Evolutionary conservation across 140 eudicot genomes (phyloP), one percentile per base, ranked within the genome.

Genomic region (Ambrosia hybrid): DNA sequence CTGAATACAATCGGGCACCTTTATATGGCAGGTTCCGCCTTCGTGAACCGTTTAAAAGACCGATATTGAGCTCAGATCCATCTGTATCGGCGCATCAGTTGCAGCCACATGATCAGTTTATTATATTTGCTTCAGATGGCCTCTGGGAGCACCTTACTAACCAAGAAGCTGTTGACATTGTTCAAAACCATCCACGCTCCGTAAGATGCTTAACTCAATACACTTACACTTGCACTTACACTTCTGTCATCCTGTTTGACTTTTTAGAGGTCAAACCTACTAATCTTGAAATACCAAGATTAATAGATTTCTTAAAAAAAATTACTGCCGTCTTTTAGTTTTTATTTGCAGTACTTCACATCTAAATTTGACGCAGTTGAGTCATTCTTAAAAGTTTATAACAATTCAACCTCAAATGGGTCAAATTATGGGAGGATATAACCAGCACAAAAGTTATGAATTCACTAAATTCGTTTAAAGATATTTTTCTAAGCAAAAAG

Each of bases 121-220:
- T 91, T 17, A 88, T 91, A 78, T 91, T 86, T 79, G 97, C 97
- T 64, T 91, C 97, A 8, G 97, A 91, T 78, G 97, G 97, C 66
- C 88, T 91, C 10, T 91, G 97, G 97, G 97, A 91, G 83, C 97
- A 91, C 80, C 86, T 88, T 14, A 85, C 78, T 67, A 91, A 91
- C 83, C 95, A 91, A 81, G 92, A 85, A 67, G 97, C 97, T n/a
- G 97, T 91, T 73, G 88, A 85, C 77, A 75, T 91, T 16, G 97
- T 91, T 71, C 95, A 87, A 83, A 88, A 75, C 52, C 75, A 85
- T 73, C 90, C 92, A 10, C 92, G 72, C 59, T 70, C n/a, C 5
- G 97, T 91, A 85, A 91, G 90, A 78, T 71, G 55, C 51, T 52
- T 26, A 49, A 70, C 57, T 70, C 70, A 60, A 73, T 17, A 45